Percentiles rank a stretch among this genome's conserved stretches.
phyloP scores from a whole-genome alignment of 495 filamentous ascomycete species.

The Jackrogersella multiformis region DNA sequence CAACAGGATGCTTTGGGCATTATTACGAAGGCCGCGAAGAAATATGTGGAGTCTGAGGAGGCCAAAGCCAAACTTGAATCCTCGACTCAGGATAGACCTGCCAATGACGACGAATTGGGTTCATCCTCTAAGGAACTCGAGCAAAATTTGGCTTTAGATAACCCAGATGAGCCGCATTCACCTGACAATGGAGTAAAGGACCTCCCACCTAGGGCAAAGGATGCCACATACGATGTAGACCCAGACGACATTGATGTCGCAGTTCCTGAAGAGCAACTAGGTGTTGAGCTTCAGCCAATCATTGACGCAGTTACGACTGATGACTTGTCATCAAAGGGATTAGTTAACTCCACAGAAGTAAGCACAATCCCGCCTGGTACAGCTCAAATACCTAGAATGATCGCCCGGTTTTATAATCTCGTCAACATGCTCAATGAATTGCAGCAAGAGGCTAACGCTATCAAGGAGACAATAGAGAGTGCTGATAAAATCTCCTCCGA shows the following conservation, averaged over 20 bases:
- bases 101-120: not conserved
- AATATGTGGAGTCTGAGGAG: conserved; percentile 53
- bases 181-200: not conserved
- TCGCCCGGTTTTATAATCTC: not conserved
- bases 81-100: not conserved
- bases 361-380: not conserved
- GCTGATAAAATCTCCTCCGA: not conserved
- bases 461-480: not conserved
- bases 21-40: conserved; percentile 56
- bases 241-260: conserved; percentile 62
- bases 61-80: conserved; percentile 18
- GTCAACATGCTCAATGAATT: not conserved
- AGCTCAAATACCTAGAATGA: not conserved
- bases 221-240: conserved; percentile 42
- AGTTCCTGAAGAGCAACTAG: conserved; percentile 52
- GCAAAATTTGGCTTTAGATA: not conserved
- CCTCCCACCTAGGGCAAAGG: conserved; percentile 34
- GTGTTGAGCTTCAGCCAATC: conserved; percentile 37
- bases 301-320: conserved; percentile 20
- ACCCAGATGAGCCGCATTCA: conserved; percentile 2
- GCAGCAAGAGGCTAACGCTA: conserved; percentile 9
- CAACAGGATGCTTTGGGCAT: conserved; percentile 53
- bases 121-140: not conserved
- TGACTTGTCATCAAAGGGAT: conserved; percentile 10
- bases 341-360: not conserved